phyloP scores from a whole-genome alignment of 352 stramenopile genomes.

The Phytophthora boehmeriae region DNA sequence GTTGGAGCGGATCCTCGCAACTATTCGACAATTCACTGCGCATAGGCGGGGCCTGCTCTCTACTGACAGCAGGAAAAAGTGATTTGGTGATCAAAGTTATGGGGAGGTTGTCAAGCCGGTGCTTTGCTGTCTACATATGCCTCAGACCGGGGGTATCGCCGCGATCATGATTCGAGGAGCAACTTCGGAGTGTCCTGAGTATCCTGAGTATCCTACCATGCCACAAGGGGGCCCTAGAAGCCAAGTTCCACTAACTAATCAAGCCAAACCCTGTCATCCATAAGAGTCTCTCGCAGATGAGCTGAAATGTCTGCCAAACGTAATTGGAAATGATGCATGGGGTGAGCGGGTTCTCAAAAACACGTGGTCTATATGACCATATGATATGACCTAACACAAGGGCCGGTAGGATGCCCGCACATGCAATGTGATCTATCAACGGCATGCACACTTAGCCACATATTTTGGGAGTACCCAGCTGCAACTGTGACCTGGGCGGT shows the following conservation, averaged over 20 bases:
- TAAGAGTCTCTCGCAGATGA: too few species aligned
- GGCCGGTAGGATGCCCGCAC: neutral
- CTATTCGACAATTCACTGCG: slow-evolving; percentile 27
- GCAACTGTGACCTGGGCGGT: neutral
- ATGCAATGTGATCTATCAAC: neutral
- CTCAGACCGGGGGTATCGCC: slow-evolving; percentile 18
- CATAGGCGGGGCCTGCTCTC: slow-evolving; percentile 24
- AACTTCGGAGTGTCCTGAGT: slow-evolving; percentile 24
- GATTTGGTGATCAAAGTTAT: slow-evolving; percentile 30
- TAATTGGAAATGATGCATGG: neutral
- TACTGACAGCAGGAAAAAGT: slow-evolving; percentile 32
- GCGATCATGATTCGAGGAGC: slow-evolving; percentile 30
- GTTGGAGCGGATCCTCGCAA: slow-evolving; percentile 11
- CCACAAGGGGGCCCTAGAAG: too few species aligned
- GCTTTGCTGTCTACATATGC: slow-evolving; percentile 26
- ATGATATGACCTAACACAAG: neutral
- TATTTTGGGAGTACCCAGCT: neutral
- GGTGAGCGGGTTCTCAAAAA: too few species aligned
- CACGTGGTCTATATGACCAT: too few species aligned
- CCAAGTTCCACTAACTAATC: too few species aligned
- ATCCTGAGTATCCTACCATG: too few species aligned
- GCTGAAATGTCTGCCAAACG: neutral
- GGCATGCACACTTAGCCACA: neutral
- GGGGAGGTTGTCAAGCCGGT: slow-evolving; percentile 33
- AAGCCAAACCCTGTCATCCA: too few species aligned